A percentile compares a stretch with the other conserved stretches of the same genome.
Conservation (phyloP, 768 basidiomycete genomes). For the Podaxis rugospora region DNA sequence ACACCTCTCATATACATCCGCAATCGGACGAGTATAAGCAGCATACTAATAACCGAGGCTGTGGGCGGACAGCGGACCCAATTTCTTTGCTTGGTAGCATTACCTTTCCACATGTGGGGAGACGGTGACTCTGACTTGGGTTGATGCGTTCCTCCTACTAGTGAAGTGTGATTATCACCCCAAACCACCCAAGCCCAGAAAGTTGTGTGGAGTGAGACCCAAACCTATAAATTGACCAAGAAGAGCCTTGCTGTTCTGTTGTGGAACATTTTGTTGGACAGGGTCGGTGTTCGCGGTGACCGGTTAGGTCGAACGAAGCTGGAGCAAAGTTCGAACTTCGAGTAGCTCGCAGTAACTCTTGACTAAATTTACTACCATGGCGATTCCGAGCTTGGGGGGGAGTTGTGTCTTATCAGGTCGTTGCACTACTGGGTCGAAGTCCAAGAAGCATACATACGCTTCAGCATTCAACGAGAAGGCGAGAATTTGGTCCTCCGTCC, state of each 20-base stretch:
- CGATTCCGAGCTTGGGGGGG: not conserved
- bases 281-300: not conserved
- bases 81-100: not conserved
- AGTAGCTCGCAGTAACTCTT: not conserved
- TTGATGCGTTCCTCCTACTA: not conserved
- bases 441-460: not conserved
- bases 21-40: not conserved
- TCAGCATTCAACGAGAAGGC: not conserved
- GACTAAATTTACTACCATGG: not conserved
- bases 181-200: not conserved
- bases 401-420: not conserved
- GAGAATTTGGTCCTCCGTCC: not conserved
- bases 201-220: not conserved
- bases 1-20: not conserved
- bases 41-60: not conserved
- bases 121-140: not conserved
- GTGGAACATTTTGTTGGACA: not conserved
- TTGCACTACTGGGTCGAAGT: not conserved
- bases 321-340: not conserved
- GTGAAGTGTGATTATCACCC: not conserved
- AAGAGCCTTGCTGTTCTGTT: slow-evolving; percentile 2
- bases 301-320: not conserved
- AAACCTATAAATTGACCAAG: not conserved
- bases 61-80: not conserved
- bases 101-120: not conserved